Evolutionary conservation across 345 rosid genomes (phyloP).

Genomic region (Eucalyptus virginea): DNA sequence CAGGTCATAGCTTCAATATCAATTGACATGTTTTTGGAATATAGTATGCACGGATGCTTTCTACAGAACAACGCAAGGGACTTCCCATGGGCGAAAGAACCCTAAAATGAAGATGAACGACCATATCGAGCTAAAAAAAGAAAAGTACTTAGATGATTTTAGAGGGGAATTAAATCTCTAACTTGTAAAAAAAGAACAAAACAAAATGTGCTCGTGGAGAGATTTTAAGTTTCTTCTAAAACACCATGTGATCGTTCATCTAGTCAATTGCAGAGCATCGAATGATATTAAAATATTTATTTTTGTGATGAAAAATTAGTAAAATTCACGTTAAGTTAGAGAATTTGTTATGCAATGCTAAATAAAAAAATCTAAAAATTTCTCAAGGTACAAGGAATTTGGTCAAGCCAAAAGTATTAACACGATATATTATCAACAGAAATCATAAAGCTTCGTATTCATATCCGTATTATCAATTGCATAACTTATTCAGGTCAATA

Average conservation of each 20-base stretch:
- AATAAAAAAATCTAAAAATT: background rate
- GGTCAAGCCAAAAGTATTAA: background rate
- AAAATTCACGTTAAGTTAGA: background rate
- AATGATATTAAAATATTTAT: background rate
- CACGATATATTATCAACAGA: rapidly evolving
- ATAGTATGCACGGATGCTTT: too few species aligned
- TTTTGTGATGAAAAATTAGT: background rate
- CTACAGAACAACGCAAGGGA: background rate
- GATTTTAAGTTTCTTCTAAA: background rate
- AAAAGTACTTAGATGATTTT: background rate
- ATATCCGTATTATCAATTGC: rapidly evolving
- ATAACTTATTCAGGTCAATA: rapidly evolving
- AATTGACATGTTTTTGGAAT: too few species aligned
- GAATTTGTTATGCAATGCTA: background rate
- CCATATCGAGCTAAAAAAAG: background rate
- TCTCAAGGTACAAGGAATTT: rapidly evolving
- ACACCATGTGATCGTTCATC: rapidly evolving
- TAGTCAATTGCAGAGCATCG: rapidly evolving
- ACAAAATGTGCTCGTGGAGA: background rate
- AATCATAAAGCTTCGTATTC: rapidly evolving
- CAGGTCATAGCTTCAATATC: background rate
- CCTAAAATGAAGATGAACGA: background rate
- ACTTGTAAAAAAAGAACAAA: background rate
- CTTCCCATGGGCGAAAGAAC: background rate
- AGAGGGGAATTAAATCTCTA: background rate